phyloP scores from a whole-genome alignment of 2,329 filamentous ascomycete species.

The Ustulina deusta region DNA sequence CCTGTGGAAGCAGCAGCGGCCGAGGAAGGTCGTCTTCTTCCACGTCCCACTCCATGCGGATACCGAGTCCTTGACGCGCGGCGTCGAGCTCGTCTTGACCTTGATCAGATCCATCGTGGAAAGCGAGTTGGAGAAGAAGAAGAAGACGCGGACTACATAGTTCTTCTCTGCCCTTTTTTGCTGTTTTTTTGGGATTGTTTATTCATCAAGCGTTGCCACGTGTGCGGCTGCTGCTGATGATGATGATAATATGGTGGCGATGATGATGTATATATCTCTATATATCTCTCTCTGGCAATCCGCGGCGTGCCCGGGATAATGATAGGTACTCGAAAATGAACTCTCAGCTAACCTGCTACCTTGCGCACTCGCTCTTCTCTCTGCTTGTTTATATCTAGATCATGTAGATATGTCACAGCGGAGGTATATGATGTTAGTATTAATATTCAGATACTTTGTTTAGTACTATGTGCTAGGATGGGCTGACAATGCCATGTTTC shows the following conservation, averaged over 20 bases:
- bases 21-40: constrained; percentile 72
- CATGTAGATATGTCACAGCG: not conserved
- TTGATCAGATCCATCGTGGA: constrained; percentile 69
- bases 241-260: too few species aligned
- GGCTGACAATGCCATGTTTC: not conserved
- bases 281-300: too few species aligned
- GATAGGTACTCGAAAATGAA: not conserved
- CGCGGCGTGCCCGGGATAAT: too few species aligned
- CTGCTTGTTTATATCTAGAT: too few species aligned
- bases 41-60: constrained; percentile 75
- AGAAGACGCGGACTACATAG: constrained; percentile 13
- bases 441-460: too few species aligned
- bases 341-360: not conserved
- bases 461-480: not conserved
- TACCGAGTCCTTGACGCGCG: constrained; percentile 60
- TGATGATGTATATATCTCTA: not conserved
- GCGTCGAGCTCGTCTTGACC: constrained; percentile 65
- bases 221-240: not conserved
- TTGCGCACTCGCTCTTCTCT: not conserved
- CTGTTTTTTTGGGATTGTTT: too few species aligned
- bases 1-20: constrained; percentile 60
- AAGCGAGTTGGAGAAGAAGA: constrained; percentile 43
- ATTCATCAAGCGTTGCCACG: not conserved
- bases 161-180: not conserved
- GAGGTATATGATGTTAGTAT: not conserved